Evolutionary conservation across 192 early-diverging fungal genomes (phyloP), one percentile per base, ranked within the genome.

Genomic region (Phycomyces nitens): DNA sequence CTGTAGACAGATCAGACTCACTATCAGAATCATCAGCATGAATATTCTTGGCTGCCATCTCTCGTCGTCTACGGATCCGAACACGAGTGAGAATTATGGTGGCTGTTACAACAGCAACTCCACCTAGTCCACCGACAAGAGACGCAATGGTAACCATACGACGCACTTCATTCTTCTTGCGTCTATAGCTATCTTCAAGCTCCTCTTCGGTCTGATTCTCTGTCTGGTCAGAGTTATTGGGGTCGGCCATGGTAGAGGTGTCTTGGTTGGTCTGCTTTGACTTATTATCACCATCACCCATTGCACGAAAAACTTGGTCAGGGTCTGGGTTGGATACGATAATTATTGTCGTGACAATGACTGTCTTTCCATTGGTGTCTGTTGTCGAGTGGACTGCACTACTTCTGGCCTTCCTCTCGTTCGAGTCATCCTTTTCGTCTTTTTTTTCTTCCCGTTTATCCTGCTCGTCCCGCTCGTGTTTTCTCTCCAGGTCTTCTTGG

Each of bases 71-170:
- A 16, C 34, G 10, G 16, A 52, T 41, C 23, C 49, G 44, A 24
- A 49, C 24, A 27, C 60, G 27, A 15, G 34, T 18, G 21, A 62
- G 24, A 3, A 53, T 41, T 3, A 62, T 50, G 7, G 49, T 26
- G 2, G 43, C 60, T 38, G 49, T 26, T 34, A 62, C 1, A 21
- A 62, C 43, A 21, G 34, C 23, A 38, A 50, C 51, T n/a, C 60
- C 60, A 40, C 47, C 60, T 18, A 62, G 26, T 27, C 60, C 29
- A 39, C 60, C 60, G 14, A 62, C 60, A 52, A 62, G 44, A 51
- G 60, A 62, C 5, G 44, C 44, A 47, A 47, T 47, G 2, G 44
- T 47, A 3, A 47, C 44, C 44, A 47, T 47, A 3, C 44, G 44
- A 14, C 18, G 44, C 2, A 47, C 12, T 47, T 47, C 44, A 11